These are phyloP conservation scores for Saururus chinensis DNA, from an alignment of 164 flowering plant genomes.

Conservation along the genomic window DNA sequence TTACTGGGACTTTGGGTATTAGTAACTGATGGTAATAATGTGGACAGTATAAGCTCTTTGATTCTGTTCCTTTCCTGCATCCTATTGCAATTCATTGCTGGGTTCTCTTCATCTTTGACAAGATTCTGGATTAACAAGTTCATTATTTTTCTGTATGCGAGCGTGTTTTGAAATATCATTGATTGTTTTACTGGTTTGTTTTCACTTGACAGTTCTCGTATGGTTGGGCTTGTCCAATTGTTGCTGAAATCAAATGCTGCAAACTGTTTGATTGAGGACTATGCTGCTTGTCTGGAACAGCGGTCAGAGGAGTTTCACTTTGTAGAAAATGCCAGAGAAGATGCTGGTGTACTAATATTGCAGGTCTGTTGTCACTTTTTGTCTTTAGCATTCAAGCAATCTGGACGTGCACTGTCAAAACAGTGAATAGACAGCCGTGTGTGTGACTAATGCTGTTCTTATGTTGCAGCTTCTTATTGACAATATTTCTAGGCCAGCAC, in stretches of 20 bases:
- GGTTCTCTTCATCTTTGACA: too few species aligned
- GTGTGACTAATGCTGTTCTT: background rate
- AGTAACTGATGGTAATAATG: too few species aligned
- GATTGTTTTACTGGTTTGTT: background rate
- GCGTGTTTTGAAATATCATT: too few species aligned
- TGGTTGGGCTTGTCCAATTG: constrained; percentile 81
- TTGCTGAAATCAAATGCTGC: constrained; percentile 74
- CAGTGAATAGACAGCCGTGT: background rate
- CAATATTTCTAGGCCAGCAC: constrained; percentile 81
- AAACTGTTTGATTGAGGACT: constrained; percentile 69
- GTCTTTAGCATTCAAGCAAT: background rate
- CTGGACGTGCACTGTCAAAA: too few species aligned
- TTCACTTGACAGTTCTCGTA: constrained; percentile 56
- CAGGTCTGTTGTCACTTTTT: constrained; percentile 36
- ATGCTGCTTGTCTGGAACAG: constrained; percentile 91
- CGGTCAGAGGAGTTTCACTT: constrained; percentile 67
- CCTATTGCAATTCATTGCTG: too few species aligned
- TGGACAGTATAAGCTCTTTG: too few species aligned
- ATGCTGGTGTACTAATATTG: constrained; percentile 80
- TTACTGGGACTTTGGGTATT: too few species aligned
- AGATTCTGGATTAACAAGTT: too few species aligned
- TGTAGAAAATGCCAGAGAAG: constrained; percentile 60
- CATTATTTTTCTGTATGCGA: too few species aligned
- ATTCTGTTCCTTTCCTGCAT: too few species aligned
- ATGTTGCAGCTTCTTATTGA: constrained; percentile 77